Percentiles rank a stretch among this genome's conserved stretches.
These are phyloP conservation scores for Tarenaya hassleriana DNA, from an alignment of 345 rosid species.

Conservation along the genomic window DNA sequence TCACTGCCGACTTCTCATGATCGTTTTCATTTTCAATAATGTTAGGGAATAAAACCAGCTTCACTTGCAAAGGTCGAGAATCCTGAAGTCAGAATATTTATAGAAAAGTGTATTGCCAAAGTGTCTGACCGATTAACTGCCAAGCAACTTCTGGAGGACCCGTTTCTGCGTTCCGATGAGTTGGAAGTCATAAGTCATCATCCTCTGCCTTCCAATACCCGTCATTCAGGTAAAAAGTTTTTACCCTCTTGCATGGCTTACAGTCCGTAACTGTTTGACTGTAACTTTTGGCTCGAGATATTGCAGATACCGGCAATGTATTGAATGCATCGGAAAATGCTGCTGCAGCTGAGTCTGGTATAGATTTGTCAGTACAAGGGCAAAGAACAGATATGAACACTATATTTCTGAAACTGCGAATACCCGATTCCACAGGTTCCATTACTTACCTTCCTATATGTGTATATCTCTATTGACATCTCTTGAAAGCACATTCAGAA, in stretches of 20 bases:
- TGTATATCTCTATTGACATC: too few species aligned
- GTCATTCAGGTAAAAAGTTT: conserved; percentile 27
- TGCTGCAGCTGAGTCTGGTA: too few species aligned
- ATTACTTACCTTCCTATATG: conserved; percentile 24
- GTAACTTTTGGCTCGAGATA: too few species aligned
- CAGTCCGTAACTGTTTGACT: too few species aligned
- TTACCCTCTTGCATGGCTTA: too few species aligned
- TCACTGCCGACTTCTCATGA: conserved; percentile 1
- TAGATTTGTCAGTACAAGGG: too few species aligned
- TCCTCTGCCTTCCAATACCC: conserved; percentile 51
- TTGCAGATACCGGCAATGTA: too few species aligned
- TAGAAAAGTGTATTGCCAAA: conserved; percentile 91
- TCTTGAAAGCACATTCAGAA: too few species aligned
- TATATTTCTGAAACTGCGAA: too few species aligned
- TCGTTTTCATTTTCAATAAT: conserved; percentile 14
- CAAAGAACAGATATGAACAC: too few species aligned
- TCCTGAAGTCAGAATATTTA: conserved; percentile 76
- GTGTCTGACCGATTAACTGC: conserved; percentile 90
- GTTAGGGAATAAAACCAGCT: conserved; percentile 92
- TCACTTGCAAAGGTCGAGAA: conserved; percentile 85
- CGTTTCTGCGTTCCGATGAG: conserved; percentile 67
- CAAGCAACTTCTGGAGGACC: conserved; percentile 77
- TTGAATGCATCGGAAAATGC: too few species aligned
- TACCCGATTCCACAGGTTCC: too few species aligned
- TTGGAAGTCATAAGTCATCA: conserved; percentile 34